Evolutionary conservation across 177 flowering plant genomes (phyloP).

Genomic region (Vitis hybrid): DNA sequence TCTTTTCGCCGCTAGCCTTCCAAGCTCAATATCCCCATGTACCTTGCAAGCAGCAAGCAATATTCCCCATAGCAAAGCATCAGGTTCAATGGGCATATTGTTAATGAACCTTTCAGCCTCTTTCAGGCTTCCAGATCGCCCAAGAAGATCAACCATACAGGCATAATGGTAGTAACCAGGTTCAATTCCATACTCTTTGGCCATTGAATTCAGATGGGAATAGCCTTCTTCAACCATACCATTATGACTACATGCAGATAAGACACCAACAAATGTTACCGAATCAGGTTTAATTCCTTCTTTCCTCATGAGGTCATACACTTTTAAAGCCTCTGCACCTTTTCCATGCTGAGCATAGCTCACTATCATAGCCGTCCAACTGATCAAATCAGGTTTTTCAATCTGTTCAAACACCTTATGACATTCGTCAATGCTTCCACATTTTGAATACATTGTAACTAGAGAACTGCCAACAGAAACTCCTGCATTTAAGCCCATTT

Average conservation of each 20-base stretch:
- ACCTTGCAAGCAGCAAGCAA: constrained; percentile 76
- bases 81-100: constrained; percentile 70
- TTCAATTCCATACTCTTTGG: constrained; percentile 54
- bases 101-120: constrained; percentile 66
- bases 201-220: constrained; percentile 66
- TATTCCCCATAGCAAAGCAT: constrained; percentile 72
- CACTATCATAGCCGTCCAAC: constrained; percentile 71
- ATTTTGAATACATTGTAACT: constrained; percentile 64
- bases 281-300: constrained; percentile 64
- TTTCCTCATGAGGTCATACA: constrained; percentile 57
- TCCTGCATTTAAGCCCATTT: constrained; percentile 52
- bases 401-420: constrained; percentile 56
- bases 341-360: constrained; percentile 83
- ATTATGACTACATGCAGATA: constrained; percentile 78
- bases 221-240: constrained; percentile 83
- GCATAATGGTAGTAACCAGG: constrained; percentile 65
- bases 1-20: constrained; percentile 54
- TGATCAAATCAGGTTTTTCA: constrained; percentile 51
- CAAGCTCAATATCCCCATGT: constrained; percentile 70
- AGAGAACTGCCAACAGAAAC: constrained; percentile 69
- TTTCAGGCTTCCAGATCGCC: constrained; percentile 66
- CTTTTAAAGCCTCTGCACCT: constrained; percentile 61
- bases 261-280: constrained; percentile 69
- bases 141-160: constrained; percentile 82
- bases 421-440: constrained; percentile 60